Evolutionary conservation across 768 basidiomycete species (phyloP).

Genomic region (Amanita phalloides): DNA sequence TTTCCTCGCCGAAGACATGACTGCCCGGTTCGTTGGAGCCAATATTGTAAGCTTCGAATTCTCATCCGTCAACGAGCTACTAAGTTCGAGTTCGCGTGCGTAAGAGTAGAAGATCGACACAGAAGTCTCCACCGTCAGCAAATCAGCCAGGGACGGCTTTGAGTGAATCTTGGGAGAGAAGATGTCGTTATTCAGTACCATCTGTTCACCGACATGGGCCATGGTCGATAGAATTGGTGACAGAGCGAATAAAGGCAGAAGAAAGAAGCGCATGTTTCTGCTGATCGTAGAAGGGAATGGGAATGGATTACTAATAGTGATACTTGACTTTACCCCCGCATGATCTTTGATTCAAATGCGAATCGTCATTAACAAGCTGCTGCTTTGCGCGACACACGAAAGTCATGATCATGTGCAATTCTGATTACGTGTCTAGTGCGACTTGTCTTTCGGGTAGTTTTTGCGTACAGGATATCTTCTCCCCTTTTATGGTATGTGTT

Average conservation of each 20-base stretch:
- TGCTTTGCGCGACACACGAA: no score
- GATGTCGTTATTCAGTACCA: not conserved
- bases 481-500: no score
- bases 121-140: constrained; percentile 66
- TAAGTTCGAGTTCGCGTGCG: constrained; percentile 61
- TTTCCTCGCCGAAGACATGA: constrained; percentile 71
- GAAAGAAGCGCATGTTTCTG: not conserved
- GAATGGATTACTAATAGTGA: no score
- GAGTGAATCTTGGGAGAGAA: constrained; percentile 27
- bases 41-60: constrained; percentile 45
- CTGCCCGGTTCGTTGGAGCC: constrained; percentile 81
- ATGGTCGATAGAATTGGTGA: not conserved
- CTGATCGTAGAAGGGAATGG: no score
- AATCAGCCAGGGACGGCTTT: constrained; percentile 57
- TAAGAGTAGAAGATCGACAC: constrained; percentile 82
- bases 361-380: no score
- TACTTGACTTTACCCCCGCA: no score
- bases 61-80: constrained; percentile 32
- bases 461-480: no score
- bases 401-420: no score
- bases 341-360: no score
- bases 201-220: constrained; percentile 1
- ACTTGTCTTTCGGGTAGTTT: no score
- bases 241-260: not conserved
- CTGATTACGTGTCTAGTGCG: no score